Base-by-base conservation (phyloP, 345 rosid species). In the Lumnitzera racemosa region DNA sequence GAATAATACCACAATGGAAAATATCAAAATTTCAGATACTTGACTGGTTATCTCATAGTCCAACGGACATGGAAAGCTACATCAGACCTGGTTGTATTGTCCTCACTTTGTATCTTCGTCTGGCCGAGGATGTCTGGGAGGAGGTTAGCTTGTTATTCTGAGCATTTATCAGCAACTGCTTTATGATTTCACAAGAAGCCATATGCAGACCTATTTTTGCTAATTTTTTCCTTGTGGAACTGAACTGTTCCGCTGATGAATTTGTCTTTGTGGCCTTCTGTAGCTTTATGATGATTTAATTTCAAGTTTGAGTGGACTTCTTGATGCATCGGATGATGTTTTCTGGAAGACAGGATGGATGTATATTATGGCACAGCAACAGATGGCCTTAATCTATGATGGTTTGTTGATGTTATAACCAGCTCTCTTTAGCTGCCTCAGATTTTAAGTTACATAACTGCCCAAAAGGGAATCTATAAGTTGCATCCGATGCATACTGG, bases 11-110 rank as follows among this genome's bases (percentile, higher is more conserved):
- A 5, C 52, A 61, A 62, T 59, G 25, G 60, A 29, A 62, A 55
- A 31, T 65, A 1, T 68, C 72, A 72, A 56, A 56, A 57, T 65
- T 83, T 43, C 96, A 95, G 99, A 83, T 95, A 73, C 83, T 95
- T 62, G 87, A 86, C 51, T 95, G 97, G 99, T 69, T 95, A 56
- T 76, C 96, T 61, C 92, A 88, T 68, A 95, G 95, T 80, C 99
- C 97, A 24, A 81, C 96, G 61, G 99, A 94, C 69, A 94, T 94
- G 59, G 99, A 90, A 91, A 88, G 99, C 85, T 86, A 94, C 81
- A 94, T 94, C 63, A 82, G 96, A 64, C 99, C 99, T 61, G 99
- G 99, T 51, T 94, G 99, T 70, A 74, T 94, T 56, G 72, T 94
- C 65, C 69, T 94, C 60, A 90, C 99, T 14, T 63, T 88, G 51